A percentile compares a stretch with the other conserved stretches of the same genome.
Evolutionary conservation across 352 stramenopile species (phyloP).

Genomic region (Globisporangium solare): DNA sequence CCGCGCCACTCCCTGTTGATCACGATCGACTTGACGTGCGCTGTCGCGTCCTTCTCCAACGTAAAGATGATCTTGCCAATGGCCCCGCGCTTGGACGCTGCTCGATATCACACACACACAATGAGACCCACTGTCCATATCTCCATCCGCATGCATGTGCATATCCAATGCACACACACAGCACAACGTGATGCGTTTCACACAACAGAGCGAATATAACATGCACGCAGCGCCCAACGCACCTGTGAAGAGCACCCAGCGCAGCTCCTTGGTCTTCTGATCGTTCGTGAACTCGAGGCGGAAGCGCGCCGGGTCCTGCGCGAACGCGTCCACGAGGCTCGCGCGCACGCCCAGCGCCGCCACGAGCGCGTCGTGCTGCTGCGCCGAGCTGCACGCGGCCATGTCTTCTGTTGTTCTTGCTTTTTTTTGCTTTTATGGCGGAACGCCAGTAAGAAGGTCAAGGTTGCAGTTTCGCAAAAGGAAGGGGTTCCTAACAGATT

Average conservation of each 20-base stretch:
- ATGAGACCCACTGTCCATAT: no score
- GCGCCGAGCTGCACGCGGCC: background rate
- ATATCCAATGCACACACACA: background rate
- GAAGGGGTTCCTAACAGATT: no score
- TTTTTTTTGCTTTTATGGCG: no score
- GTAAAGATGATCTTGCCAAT: conserved; percentile 84
- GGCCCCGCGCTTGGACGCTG: conserved; percentile 46
- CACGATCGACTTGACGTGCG: conserved; percentile 76
- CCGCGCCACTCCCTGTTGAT: conserved; percentile 67
- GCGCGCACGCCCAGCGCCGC: conserved; percentile 27
- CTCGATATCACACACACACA: no score
- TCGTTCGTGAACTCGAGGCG: conserved; percentile 74
- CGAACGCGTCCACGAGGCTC: conserved; percentile 42
- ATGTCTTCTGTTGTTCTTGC: background rate
- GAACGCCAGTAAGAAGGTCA: no score
- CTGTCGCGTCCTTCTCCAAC: conserved; percentile 42
- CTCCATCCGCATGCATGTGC: background rate
- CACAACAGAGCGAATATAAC: no score
- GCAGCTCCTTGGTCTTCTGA: conserved; percentile 59
- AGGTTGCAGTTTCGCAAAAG: no score
- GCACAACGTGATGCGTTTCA: no score
- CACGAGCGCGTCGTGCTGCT: background rate
- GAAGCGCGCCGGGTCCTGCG: conserved; percentile 37
- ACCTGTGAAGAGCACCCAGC: conserved; percentile 80
- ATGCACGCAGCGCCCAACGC: no score